Base-by-base conservation (phyloP, 2,329 filamentous ascomycete species). In the Cladosporium sphaerospermum region DNA sequence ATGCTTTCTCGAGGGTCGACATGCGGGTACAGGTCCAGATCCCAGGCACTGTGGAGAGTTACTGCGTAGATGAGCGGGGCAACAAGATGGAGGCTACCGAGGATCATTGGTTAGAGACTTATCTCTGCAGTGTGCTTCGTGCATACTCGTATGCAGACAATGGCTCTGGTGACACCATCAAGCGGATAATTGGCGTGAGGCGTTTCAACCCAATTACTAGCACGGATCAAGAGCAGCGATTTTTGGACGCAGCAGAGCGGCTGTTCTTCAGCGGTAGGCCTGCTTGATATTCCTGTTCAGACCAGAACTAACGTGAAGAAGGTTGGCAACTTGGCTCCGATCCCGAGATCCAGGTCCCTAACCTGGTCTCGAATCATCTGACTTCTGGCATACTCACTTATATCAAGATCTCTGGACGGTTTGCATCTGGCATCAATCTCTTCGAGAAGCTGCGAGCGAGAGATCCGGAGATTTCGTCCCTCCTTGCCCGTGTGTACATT, bases 21-120 rank as follows among this genome's bases (percentile, higher is more conserved):
- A 99, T 99, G 93, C 89, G 93, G 56, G 92, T 99, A 10, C 91
- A 97, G 67, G 92, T 99, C 55, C 92, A 91, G 59, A 97, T 99
- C 59, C 93, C 93, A 14, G 93, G 93, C 56, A 93, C 88, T 9
- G 89, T 99, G 49, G 92, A 99, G 70, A 95, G 89, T 72, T 97
- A 96, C 70, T 97, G 92, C 70, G 88, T 99, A 54, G 92, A 99
- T 70, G 93, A 99, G 73, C 84, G 91, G 64, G 93, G 93, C 60
- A 92, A 96, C 69, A 96, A 95, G 75, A 83, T 90, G 60, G 88
- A 93, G 61, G 89, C 92, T 11, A 92, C 91, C 0, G 93, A 99
- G 59, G 88, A 92, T 32, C 78, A 99, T 37, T 99, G 93, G 93
- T 78, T 99, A 13, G 93, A 99, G 71, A 97, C 93, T 45, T 99